Percentiles rank a stretch among this genome's conserved stretches.
phyloP scores from a whole-genome alignment of 78 protist genomes.

The Creolimax fragrantissima region DNA sequence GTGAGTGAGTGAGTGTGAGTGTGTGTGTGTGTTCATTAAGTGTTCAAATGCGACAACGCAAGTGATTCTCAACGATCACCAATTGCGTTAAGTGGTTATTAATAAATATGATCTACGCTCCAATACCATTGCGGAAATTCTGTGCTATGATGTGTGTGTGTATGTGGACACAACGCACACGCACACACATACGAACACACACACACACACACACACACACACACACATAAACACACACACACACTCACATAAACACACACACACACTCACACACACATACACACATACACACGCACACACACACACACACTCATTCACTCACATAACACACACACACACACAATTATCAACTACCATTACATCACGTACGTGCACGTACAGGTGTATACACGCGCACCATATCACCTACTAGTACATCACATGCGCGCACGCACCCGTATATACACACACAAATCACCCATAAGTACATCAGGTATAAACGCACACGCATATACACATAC shows the following conservation, averaged over 20 bases:
- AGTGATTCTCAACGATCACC: no score
- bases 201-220: neutral
- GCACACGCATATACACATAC: neutral
- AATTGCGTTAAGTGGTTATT: no score
- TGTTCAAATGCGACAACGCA: no score
- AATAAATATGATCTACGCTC: no score
- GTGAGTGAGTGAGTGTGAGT: neutral
- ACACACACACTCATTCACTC: neutral
- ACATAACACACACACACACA: neutral
- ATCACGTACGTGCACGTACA: neutral
- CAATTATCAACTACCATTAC: neutral
- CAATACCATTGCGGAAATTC: no score
- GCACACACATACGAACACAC: neutral
- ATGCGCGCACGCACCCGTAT: neutral
- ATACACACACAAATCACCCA: neutral
- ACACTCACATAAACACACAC: neutral
- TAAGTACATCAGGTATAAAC: neutral
- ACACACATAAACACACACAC: neutral
- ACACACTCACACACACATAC: neutral
- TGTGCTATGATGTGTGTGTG: no score
- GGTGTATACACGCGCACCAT: neutral
- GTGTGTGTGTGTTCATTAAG: neutral
- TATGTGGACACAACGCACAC: no score
- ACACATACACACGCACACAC: neutral
- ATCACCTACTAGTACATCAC: neutral